Percentiles rank a stretch among this genome's conserved stretches.
phyloP scores from a whole-genome alignment of 805 yeast genomes.

The Saturnispora zaruensis region DNA sequence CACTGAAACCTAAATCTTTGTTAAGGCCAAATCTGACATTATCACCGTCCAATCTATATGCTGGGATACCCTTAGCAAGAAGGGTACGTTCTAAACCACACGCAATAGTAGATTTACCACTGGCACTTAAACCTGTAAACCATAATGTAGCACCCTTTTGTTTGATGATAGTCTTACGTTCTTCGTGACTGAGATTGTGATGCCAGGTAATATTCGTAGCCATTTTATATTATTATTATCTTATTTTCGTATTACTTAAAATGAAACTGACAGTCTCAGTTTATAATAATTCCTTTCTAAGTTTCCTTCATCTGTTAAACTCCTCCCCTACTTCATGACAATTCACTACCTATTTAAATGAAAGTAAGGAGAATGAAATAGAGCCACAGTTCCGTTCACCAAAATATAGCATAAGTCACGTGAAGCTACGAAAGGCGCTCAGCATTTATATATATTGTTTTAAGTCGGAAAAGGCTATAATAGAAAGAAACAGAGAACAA shows the following conservation, averaged over 20 bases:
- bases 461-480: too few relatives aligned
- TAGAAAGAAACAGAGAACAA: too few relatives aligned
- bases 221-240: conserved; percentile 36
- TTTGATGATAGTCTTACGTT: conserved; percentile 61
- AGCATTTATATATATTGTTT: neutral
- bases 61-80: conserved; percentile 56
- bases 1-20: conserved; percentile 90
- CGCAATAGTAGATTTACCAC: conserved; percentile 90
- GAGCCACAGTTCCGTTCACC: neutral
- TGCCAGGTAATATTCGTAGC: conserved; percentile 98
- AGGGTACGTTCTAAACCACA: conserved; percentile 85
- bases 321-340: neutral
- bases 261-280: neutral
- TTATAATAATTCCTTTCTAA: neutral
- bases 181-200: conserved; percentile 74
- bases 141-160: conserved; percentile 89
- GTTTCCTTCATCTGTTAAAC: neutral
- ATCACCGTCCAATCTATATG: conserved; percentile 92
- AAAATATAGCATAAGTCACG: conserved; percentile 3
- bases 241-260: neutral
- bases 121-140: conserved; percentile 93
- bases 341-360: neutral
- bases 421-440: neutral
- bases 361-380: neutral
- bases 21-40: conserved; percentile 90